Percentiles rank a stretch among this genome's conserved stretches.
These are phyloP conservation scores for Candida sonorensis DNA, from an alignment of 805 yeast species.

Conservation along the genomic window DNA sequence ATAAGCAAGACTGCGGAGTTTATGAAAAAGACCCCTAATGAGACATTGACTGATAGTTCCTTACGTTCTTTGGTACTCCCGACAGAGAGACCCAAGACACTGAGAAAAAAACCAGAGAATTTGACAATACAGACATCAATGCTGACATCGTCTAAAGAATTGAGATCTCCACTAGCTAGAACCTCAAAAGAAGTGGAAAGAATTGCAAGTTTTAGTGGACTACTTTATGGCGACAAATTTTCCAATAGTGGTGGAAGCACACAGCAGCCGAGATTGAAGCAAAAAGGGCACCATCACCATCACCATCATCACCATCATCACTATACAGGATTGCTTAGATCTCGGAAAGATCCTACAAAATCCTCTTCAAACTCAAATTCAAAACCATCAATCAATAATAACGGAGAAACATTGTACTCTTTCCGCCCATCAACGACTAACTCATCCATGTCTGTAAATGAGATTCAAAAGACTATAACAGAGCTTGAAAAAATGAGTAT, in stretches of 20 bases:
- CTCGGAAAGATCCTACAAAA: constrained; percentile 25
- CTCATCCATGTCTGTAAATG: constrained; percentile 22
- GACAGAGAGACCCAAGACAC: too few species aligned
- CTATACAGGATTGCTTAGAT: constrained; percentile 21
- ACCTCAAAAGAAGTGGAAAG: constrained; percentile 27
- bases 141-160: constrained; percentile 19
- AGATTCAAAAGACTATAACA: constrained; percentile 23
- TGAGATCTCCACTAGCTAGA: constrained; percentile 24
- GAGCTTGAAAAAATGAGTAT: constrained; percentile 24
- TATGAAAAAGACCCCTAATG: constrained; percentile 15
- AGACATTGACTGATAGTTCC: constrained; percentile 1
- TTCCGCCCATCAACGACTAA: constrained; percentile 25
- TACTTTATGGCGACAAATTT: constrained; percentile 5
- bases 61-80: too few species aligned
- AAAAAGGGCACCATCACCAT: too few species aligned
- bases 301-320: constrained; percentile 28
- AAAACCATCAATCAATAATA: constrained; percentile 21
- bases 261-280: constrained; percentile 10
- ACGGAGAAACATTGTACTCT: constrained; percentile 30
- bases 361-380: constrained; percentile 35
- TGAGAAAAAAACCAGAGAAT: constrained; percentile 23
- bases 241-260: constrained; percentile 1
- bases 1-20: constrained; percentile 16
- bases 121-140: constrained; percentile 22
- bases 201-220: constrained; percentile 19